These are phyloP conservation scores for Penicillium hordei DNA, from an alignment of 2,329 filamentous ascomycete species.

Conservation along the genomic window DNA sequence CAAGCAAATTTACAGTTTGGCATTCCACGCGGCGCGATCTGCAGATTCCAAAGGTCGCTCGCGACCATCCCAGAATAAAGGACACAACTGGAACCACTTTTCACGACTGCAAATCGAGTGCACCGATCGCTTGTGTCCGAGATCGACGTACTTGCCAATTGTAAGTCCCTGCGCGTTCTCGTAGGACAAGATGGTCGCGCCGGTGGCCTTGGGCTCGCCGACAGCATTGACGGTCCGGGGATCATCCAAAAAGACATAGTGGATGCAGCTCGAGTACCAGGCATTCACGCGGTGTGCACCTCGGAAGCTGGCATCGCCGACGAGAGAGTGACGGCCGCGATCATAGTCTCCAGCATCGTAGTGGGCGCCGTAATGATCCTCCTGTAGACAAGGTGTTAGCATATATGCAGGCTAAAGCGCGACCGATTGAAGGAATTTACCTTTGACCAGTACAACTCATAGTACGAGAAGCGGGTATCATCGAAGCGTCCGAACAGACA, in stretches of 20 bases:
- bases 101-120: conserved; percentile 25
- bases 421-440: conserved; percentile 38
- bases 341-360: conserved; percentile 58
- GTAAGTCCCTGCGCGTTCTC: conserved; percentile 73
- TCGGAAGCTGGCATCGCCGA: conserved; percentile 56
- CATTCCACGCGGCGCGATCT: conserved; percentile 50
- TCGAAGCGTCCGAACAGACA: conserved; percentile 71
- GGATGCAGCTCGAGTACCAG: conserved; percentile 59
- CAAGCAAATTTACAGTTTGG: conserved; percentile 40
- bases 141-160: conserved; percentile 69
- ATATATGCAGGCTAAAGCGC: background rate
- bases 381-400: conserved; percentile 37
- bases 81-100: conserved; percentile 43
- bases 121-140: conserved; percentile 67
- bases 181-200: conserved; percentile 69
- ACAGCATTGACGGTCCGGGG: conserved; percentile 56
- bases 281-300: conserved; percentile 57
- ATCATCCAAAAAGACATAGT: conserved; percentile 61
- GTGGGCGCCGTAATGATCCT: conserved; percentile 61
- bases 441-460: conserved; percentile 77
- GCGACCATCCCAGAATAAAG: conserved; percentile 51
- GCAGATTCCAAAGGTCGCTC: conserved; percentile 46
- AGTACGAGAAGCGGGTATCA: conserved; percentile 71
- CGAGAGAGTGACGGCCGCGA: conserved; percentile 60
- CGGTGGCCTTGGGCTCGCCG: conserved; percentile 69